Conservation (phyloP, 1,139 yeast species). For the Geotrichum europaeum region DNA sequence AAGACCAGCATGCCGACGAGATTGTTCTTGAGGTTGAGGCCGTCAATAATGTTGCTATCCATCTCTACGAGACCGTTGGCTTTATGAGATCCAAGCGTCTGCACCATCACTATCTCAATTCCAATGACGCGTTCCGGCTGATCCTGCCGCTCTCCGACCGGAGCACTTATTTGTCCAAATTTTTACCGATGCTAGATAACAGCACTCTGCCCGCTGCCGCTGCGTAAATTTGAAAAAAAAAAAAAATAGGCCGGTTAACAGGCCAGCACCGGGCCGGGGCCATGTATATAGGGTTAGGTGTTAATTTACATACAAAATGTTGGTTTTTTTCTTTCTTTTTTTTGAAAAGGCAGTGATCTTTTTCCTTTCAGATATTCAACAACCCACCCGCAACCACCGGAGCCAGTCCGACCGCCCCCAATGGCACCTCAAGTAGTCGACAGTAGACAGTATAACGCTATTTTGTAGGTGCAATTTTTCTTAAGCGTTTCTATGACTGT, state of each 20-base stretch:
- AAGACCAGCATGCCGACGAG: conserved; percentile 64
- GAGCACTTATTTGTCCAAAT: conserved; percentile 41
- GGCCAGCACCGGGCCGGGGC: not conserved
- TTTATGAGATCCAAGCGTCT: conserved; percentile 76
- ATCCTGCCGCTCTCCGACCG: conserved; percentile 58
- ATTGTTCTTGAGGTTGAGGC: conserved; percentile 89
- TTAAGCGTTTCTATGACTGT: not conserved
- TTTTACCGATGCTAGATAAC: conserved; percentile 17
- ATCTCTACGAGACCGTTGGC: conserved; percentile 79
- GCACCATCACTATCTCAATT: conserved; percentile 79
- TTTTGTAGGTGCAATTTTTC: not conserved
- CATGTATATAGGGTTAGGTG: not conserved
- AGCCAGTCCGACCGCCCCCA: not conserved
- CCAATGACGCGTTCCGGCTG: conserved; percentile 86
- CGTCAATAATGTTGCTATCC: conserved; percentile 67
- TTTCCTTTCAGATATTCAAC: not conserved
- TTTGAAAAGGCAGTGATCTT: not conserved
- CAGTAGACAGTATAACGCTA: not conserved
- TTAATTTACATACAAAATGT: not conserved
- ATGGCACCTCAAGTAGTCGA: not conserved
- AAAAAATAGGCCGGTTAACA: not conserved
- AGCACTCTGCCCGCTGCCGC: not conserved
- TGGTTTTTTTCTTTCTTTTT: not conserved
- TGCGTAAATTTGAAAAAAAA: not conserved
- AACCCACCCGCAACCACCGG: not conserved